Evolutionary conservation across 1,139 yeast species (phyloP).

Genomic region (Kluyveromyces marxianus): DNA sequence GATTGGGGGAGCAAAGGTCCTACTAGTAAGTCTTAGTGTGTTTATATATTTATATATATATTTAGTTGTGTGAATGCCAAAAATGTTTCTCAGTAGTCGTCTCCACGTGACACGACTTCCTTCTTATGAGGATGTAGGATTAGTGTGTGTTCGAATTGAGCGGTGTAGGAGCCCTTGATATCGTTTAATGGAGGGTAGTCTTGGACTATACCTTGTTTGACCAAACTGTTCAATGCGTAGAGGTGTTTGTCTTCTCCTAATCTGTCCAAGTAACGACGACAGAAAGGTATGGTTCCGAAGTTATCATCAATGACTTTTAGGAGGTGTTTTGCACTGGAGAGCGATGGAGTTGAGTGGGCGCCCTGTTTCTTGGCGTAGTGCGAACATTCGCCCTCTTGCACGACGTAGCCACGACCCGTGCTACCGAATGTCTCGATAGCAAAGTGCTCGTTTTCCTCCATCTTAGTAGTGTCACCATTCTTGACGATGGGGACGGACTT

Average conservation of each 20-base stretch:
- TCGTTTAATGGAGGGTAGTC: conserved; percentile 98
- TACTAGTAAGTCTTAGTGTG: not conserved
- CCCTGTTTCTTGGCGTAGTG: conserved; percentile 71
- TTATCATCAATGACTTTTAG: conserved; percentile 62
- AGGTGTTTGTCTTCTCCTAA: conserved; percentile 87
- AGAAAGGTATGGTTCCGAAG: conserved; percentile 94
- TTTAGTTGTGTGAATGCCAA: conserved; percentile 6
- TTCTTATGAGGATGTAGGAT: conserved; percentile 84
- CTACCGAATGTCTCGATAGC: conserved; percentile 98
- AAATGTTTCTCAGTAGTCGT: conserved; percentile 51
- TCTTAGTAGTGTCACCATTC: conserved; percentile 86
- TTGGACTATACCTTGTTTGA: conserved; percentile 76
- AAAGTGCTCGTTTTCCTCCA: conserved; percentile 98
- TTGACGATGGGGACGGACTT: conserved; percentile 94
- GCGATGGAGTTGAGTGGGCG: conserved; percentile 45
- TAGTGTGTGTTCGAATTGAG: conserved; percentile 93
- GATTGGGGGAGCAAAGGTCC: not conserved
- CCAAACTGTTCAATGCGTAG: conserved; percentile 81
- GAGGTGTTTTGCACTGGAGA: conserved; percentile 61
- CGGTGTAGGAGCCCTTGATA: conserved; percentile 79
- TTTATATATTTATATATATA: no score
- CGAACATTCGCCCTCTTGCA: conserved; percentile 84
- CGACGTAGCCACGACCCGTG: conserved; percentile 89
- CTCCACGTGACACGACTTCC: conserved; percentile 93
- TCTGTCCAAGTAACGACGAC: conserved; percentile 89